A percentile compares a stretch with the other conserved stretches of the same genome.
These are phyloP conservation scores for Schizochytrium sp. DNA, from an alignment of 108 stramenopile genomes.

Conservation along the genomic window DNA sequence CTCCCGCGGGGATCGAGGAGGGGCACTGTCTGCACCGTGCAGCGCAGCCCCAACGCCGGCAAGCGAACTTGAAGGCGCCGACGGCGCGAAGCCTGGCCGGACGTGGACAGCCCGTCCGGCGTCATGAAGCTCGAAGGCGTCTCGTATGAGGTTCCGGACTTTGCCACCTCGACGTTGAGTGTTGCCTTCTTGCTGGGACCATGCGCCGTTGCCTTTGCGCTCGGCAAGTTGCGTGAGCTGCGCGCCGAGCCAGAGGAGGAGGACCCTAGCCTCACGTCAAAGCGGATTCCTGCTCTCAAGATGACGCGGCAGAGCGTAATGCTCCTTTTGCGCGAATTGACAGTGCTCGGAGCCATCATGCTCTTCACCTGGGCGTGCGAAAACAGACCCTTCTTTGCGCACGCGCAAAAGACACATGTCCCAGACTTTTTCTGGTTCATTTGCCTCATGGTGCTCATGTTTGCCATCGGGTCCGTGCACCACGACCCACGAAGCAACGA, in stretches of 20 bases:
- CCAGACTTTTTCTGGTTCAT: slow-evolving; percentile 49
- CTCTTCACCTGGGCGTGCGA: slow-evolving; percentile 36
- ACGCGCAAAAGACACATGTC: slow-evolving; percentile 30
- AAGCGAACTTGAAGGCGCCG: too few relatives aligned
- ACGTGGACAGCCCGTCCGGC: too few relatives aligned
- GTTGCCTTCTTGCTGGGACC: not conserved
- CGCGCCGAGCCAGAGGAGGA: not conserved
- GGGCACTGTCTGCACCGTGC: too few relatives aligned
- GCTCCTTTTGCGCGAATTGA: slow-evolving; percentile 26
- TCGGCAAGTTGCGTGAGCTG: not conserved
- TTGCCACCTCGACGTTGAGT: not conserved
- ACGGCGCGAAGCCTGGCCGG: too few relatives aligned
- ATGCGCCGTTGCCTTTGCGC: not conserved
- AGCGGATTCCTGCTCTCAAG: slow-evolving; percentile 17
- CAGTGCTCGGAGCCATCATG: slow-evolving; percentile 26
- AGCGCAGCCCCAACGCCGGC: too few relatives aligned
- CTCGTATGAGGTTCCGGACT: not conserved
- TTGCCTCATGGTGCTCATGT: slow-evolving; percentile 28
- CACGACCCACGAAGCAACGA: not conserved
- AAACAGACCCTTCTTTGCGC: slow-evolving; percentile 31
- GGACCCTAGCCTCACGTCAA: not conserved
- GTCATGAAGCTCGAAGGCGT: not conserved
- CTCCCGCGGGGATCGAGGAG: too few relatives aligned
- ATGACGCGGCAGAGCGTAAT: slow-evolving; percentile 15
- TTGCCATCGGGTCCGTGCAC: not conserved